Base-by-base conservation (phyloP, 176 grass and related monocot species). In the Triticum turgidum region DNA sequence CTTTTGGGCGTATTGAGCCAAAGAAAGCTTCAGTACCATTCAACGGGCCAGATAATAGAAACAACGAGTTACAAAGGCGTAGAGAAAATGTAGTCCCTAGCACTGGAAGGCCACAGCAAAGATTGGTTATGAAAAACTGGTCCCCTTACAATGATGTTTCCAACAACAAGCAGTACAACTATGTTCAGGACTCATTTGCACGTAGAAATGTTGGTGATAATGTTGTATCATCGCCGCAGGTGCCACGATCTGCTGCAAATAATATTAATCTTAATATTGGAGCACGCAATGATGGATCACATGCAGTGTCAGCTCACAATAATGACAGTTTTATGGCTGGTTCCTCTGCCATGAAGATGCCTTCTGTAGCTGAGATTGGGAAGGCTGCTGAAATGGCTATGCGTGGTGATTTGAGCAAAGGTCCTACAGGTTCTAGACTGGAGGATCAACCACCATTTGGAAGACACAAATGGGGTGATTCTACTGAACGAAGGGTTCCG, bases 81-180 rank as follows among this genome's bases (percentile, higher is more conserved):
- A 88, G 90, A 87, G 97, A 99, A 77, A 99, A 96, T 58, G 70
- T 93, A 49, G 84, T 61, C 65, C 89, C 92, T 77, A 93, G 78
- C 65, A 65, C 90, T 80, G 89, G 80, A 88, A 96, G 89, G 85
- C 87, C 97, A 38, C 97, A 94, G 18, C 92, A 91, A 79, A 91
- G 90, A 47, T 85, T 99, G 65, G 94, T 96, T 81, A 87, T 95
- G 97, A 99, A 99, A 86, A 96, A 96, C 33, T 96, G 90, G 82
- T 99, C 97, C 81, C 94, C 94, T 83, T 94, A 92, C 82, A 99
- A 99, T 94, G 97, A 99, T 24, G 90, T 94, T 91, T 85, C 90
- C 80, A 96, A 88, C 85, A 97, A 88, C 77, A 97, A 94, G 56
- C 89, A 97, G 61, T 86, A 88, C 84, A 96, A 92, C 86, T 93